phyloP scores from a whole-genome alignment of 2,329 filamentous ascomycete species.

The Penicillium sp. region DNA sequence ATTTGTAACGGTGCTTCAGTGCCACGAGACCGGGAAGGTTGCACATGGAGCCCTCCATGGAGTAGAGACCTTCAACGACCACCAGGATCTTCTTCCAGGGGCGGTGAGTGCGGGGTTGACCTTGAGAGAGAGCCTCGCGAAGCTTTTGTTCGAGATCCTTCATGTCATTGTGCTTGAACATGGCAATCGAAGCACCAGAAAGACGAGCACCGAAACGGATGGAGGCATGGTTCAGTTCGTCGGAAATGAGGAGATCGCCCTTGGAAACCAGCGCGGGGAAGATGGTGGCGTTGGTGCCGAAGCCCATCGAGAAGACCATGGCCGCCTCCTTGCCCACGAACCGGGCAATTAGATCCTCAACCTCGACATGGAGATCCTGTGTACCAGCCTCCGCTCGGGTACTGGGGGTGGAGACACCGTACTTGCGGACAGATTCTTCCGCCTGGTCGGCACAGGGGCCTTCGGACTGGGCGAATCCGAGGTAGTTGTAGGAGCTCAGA shows the following conservation, averaged over 20 bases:
- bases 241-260: slow-evolving; percentile 89
- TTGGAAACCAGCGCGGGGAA: slow-evolving; percentile 91
- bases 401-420: slow-evolving; percentile 77
- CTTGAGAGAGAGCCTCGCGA: slow-evolving; percentile 89
- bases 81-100: slow-evolving; percentile 99
- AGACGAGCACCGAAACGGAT: slow-evolving; percentile 93
- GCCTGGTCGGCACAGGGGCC: slow-evolving; percentile 92
- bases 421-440: slow-evolving; percentile 77
- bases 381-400: slow-evolving; percentile 80
- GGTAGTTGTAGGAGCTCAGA: slow-evolving; percentile 99
- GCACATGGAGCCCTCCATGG: slow-evolving; percentile 98
- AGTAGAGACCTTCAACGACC: slow-evolving; percentile 94
- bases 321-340: slow-evolving; percentile 93
- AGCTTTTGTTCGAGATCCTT: slow-evolving; percentile 76
- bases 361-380: slow-evolving; percentile 78
- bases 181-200: slow-evolving; percentile 88
- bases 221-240: slow-evolving; percentile 96
- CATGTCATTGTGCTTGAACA: slow-evolving; percentile 99
- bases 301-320: slow-evolving; percentile 99
- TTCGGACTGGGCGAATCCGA: slow-evolving; percentile 95
- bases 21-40: slow-evolving; percentile 85
- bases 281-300: slow-evolving; percentile 87
- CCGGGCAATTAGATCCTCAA: slow-evolving; percentile 79
- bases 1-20: slow-evolving; percentile 95
- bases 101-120: slow-evolving; percentile 94